Evolutionary conservation across 2,329 filamentous ascomycete species (phyloP).

Genomic region (Emergomyces pasteurianus): DNA sequence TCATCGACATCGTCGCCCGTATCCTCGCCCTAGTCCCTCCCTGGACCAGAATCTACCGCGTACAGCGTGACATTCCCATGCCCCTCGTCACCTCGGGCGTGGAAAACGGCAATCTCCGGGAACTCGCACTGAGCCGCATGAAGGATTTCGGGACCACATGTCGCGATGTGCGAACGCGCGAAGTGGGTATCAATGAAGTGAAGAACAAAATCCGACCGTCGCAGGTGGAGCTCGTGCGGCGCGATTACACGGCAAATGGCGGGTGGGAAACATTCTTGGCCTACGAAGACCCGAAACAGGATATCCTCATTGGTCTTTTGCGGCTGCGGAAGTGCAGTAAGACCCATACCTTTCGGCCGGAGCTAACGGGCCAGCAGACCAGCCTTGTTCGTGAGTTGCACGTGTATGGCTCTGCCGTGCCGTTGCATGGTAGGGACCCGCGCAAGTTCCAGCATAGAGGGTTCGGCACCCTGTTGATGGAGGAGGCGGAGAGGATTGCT

Average conservation of each 20-base stretch:
- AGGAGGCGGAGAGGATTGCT: constrained; percentile 92
- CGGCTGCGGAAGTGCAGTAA: constrained; percentile 80
- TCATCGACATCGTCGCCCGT: constrained; percentile 91
- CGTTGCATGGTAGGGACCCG: constrained; percentile 86
- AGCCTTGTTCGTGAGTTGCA: constrained; percentile 90
- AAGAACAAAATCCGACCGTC: constrained; percentile 97
- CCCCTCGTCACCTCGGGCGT: constrained; percentile 96
- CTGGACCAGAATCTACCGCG: constrained; percentile 97
- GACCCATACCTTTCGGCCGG: constrained; percentile 83
- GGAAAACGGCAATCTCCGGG: constrained; percentile 91
- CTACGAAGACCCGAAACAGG: constrained; percentile 96
- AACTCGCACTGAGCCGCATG: constrained; percentile 91
- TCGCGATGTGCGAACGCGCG: constrained; percentile 87
- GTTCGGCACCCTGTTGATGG: constrained; percentile 92
- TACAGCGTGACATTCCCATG: constrained; percentile 99
- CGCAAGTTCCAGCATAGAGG: constrained; percentile 98
- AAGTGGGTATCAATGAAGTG: constrained; percentile 97
- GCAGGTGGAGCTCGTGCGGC: constrained; percentile 85
- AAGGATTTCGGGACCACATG: constrained; percentile 97
- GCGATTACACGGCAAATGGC: constrained; percentile 89
- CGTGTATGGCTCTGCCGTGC: constrained; percentile 95
- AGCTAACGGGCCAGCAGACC: constrained; percentile 74
- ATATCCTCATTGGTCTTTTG: constrained; percentile 86
- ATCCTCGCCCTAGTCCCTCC: constrained; percentile 90
- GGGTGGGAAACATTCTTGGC: constrained; percentile 98